phyloP scores from a whole-genome alignment of 495 filamentous ascomycete genomes.

The Neurospora tetraspora region DNA sequence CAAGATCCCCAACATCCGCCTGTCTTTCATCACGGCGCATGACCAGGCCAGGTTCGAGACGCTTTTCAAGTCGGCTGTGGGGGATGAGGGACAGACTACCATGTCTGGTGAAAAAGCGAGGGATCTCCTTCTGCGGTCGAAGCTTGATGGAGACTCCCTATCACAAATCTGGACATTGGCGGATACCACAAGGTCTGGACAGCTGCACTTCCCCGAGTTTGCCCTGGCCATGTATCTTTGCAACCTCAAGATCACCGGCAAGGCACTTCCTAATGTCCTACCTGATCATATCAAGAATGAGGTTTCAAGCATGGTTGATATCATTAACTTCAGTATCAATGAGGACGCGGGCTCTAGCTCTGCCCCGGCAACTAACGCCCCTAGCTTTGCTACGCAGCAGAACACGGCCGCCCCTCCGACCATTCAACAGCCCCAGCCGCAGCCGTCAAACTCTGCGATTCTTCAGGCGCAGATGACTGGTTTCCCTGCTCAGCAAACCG shows the following conservation, averaged over 20 bases:
- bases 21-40: slow-evolving; percentile 90
- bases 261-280: slow-evolving; percentile 59
- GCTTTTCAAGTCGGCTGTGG: slow-evolving; percentile 91
- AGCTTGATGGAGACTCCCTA: slow-evolving; percentile 69
- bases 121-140: slow-evolving; percentile 79
- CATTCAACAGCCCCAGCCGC: slow-evolving; percentile 80
- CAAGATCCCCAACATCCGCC: slow-evolving; percentile 88
- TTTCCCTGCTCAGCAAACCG: slow-evolving; percentile 49
- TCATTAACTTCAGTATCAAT: slow-evolving; percentile 88
- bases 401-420: slow-evolving; percentile 58
- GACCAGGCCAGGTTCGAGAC: slow-evolving; percentile 98
- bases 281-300: slow-evolving; percentile 89
- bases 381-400: slow-evolving; percentile 61
- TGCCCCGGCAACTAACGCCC: slow-evolving; percentile 53
- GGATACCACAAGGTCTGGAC: slow-evolving; percentile 93
- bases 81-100: slow-evolving; percentile 60
- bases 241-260: slow-evolving; percentile 83
- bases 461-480: slow-evolving; percentile 68
- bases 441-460: slow-evolving; percentile 66
- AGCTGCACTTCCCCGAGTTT: slow-evolving; percentile 96
- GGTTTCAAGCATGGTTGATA: slow-evolving; percentile 99
- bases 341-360: slow-evolving; percentile 50
- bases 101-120: slow-evolving; percentile 86
- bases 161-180: slow-evolving; percentile 92
- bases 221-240: slow-evolving; percentile 98